Evolutionary conservation across 2,329 filamentous ascomycete species (phyloP).

Genomic region (Aspergillus oerlinghausenensis): DNA sequence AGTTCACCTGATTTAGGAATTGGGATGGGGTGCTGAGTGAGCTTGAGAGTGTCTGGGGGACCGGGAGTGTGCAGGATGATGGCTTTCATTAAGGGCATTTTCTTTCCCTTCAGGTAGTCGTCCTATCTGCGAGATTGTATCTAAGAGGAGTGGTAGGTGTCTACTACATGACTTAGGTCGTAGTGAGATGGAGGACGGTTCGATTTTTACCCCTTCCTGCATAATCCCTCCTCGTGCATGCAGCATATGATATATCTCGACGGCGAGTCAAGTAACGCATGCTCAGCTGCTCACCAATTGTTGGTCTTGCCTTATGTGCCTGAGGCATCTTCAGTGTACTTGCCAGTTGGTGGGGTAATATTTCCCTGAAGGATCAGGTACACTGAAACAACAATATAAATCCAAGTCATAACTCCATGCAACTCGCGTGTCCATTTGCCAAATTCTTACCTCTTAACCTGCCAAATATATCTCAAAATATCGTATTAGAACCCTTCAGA

Average conservation of each 20-base stretch:
- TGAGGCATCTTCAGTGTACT: not conserved
- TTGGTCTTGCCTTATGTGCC: not conserved
- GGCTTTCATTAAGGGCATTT: slow-evolving; percentile 39
- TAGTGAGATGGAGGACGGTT: not conserved
- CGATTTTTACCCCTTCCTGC: not conserved
- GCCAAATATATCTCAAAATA: not conserved
- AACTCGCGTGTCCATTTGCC: not conserved
- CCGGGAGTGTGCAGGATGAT: slow-evolving; percentile 40
- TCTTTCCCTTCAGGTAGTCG: not conserved
- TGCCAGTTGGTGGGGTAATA: not conserved
- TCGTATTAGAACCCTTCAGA: not conserved
- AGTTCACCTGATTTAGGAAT: slow-evolving; percentile 34
- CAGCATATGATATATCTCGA: too few relatives aligned
- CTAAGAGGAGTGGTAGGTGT: not conserved
- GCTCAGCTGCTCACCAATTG: not conserved
- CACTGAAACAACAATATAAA: too few relatives aligned
- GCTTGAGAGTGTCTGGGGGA: slow-evolving; percentile 36
- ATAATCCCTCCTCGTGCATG: not conserved
- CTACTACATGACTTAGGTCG: not conserved
- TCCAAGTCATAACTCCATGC: not conserved
- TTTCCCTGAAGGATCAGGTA: not conserved
- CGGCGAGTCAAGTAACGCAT: too few relatives aligned
- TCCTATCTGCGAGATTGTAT: not conserved
- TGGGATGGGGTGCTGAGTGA: slow-evolving; percentile 38
- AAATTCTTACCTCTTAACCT: not conserved